These are phyloP conservation scores for Lineolata rhizophorae DNA, from an alignment of 495 filamentous ascomycete species.

Conservation along the genomic window DNA sequence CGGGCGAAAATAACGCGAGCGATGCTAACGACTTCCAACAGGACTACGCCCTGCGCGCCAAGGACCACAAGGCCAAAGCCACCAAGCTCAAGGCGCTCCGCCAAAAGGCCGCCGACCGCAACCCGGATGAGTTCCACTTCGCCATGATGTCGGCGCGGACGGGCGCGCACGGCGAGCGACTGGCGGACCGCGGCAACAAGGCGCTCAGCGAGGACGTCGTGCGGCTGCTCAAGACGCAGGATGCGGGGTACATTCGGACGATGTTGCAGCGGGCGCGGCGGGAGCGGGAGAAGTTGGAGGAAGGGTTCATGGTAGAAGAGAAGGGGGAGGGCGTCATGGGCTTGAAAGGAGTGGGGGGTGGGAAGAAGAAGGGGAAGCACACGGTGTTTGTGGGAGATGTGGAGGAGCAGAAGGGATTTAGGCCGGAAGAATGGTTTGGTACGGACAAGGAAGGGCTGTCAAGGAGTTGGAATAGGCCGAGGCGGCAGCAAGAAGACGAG, in stretches of 20 bases:
- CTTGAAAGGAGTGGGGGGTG: conserved; percentile 15
- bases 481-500: conserved; percentile 19
- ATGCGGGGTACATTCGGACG: conserved; percentile 67
- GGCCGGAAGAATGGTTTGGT: conserved; percentile 16
- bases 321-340: conserved; percentile 12
- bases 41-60: conserved; percentile 83
- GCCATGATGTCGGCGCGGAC: conserved; percentile 56
- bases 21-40: too few relatives aligned
- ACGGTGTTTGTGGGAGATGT: conserved; percentile 33
- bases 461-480: conserved; percentile 12
- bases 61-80: conserved; percentile 75
- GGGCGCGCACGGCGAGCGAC: conserved; percentile 37
- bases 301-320: conserved; percentile 23
- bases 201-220: conserved; percentile 44
- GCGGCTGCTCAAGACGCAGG: conserved; percentile 86
- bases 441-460: conserved; percentile 14
- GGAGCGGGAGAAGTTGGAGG: conserved; percentile 35
- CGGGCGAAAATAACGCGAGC: not conserved
- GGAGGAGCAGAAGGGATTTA: conserved; percentile 26
- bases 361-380: conserved; percentile 19
- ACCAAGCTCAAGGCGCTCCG: conserved; percentile 52
- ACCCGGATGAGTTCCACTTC: conserved; percentile 93
- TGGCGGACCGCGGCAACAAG: conserved; percentile 28
- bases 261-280: conserved; percentile 34
- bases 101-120: conserved; percentile 64